These are phyloP conservation scores for Neurospora sp. DNA, from an alignment of 495 filamentous ascomycete species.

Conservation along the genomic window DNA sequence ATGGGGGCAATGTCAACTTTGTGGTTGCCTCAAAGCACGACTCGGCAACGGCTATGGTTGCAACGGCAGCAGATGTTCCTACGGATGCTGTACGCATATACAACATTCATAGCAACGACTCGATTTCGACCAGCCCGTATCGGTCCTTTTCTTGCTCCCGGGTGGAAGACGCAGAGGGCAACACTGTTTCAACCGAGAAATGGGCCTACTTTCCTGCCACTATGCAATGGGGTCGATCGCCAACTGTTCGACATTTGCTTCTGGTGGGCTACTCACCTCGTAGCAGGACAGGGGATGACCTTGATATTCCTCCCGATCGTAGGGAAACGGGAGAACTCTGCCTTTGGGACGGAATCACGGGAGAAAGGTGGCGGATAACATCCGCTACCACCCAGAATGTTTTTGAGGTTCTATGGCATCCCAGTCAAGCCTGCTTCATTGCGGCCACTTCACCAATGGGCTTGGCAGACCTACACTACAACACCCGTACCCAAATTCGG, in stretches of 20 bases:
- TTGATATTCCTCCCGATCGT: constrained; percentile 43
- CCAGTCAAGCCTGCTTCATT: constrained; percentile 44
- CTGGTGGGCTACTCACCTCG: constrained; percentile 68
- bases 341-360: constrained; percentile 53
- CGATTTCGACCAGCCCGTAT: constrained; percentile 20
- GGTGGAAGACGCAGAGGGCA: constrained; percentile 32
- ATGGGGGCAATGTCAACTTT: constrained; percentile 61
- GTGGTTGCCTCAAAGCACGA: constrained; percentile 48
- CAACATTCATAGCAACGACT: constrained; percentile 20
- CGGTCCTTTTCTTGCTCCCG: constrained; percentile 36
- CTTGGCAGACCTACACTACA: constrained; percentile 24
- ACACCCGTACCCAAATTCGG: constrained; percentile 40
- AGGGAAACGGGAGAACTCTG: constrained; percentile 57
- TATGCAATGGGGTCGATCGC: constrained; percentile 57
- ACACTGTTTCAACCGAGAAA: constrained; percentile 32
- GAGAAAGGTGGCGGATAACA: constrained; percentile 34
- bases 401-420: constrained; percentile 76
- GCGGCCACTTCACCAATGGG: constrained; percentile 49
- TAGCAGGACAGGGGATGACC: constrained; percentile 37
- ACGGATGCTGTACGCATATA: constrained; percentile 41
- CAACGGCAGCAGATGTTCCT: constrained; percentile 42
- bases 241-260: constrained; percentile 44
- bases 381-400: constrained; percentile 54
- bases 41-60: constrained; percentile 25
- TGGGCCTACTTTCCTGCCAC: constrained; percentile 59